phyloP scores from a whole-genome alignment of 139 green algal genomes.

The Coelastrella sp. region DNA sequence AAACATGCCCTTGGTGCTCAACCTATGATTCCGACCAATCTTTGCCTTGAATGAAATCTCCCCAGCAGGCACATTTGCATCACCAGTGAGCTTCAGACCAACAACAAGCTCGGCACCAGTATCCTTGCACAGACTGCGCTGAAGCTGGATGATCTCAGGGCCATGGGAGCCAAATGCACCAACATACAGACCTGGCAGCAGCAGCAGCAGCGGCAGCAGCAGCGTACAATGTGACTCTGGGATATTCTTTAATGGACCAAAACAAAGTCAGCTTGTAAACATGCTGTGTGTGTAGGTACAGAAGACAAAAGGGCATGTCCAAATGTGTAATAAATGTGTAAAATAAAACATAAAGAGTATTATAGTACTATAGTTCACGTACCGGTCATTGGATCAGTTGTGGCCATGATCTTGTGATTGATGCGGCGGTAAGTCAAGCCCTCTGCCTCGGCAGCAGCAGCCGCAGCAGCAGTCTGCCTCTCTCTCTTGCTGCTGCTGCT shows the following conservation, averaged over 20 bases:
- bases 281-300: no score
- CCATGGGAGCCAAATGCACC: slow-evolving; percentile 92
- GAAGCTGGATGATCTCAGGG: slow-evolving; percentile 54
- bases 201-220: slow-evolving; percentile 13
- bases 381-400: slow-evolving; percentile 29
- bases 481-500: slow-evolving; percentile 29
- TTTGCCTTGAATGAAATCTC: slow-evolving; percentile 80
- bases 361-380: background rate
- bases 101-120: slow-evolving; percentile 76
- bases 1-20: slow-evolving; percentile 69
- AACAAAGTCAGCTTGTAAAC: no score
- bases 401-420: background rate
- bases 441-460: background rate
- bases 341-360: background rate
- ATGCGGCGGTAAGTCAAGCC: slow-evolving; percentile 10
- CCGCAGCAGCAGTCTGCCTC: slow-evolving; percentile 20
- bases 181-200: slow-evolving; percentile 53
- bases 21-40: slow-evolving; percentile 62
- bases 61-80: slow-evolving; percentile 88
- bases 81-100: slow-evolving; percentile 91
- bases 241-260: background rate
- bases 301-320: no score
- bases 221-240: no score
- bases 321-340: no score
- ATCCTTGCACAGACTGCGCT: slow-evolving; percentile 14